Evolutionary conservation across 306 rosid species (phyloP).

Genomic region (Trifolium fragiferum): DNA sequence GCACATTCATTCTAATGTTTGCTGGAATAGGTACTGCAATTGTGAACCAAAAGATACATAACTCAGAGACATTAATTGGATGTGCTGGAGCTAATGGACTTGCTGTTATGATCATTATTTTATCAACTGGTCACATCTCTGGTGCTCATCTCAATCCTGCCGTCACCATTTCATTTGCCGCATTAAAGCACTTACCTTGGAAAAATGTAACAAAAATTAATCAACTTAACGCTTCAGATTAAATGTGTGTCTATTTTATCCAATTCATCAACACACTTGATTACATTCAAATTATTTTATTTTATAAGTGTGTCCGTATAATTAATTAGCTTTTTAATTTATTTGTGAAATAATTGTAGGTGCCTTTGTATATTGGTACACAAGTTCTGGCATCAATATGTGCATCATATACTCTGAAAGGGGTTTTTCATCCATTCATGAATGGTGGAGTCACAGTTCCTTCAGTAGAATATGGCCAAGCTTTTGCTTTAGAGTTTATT

Average conservation of each 20-base stretch:
- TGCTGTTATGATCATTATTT: slow-evolving; percentile 75
- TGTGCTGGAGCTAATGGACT: slow-evolving; percentile 77
- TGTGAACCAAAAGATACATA: slow-evolving; percentile 70
- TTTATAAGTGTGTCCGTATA: background rate
- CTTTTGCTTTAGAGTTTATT: slow-evolving; percentile 82
- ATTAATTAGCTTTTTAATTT: background rate
- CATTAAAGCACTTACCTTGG: slow-evolving; percentile 88
- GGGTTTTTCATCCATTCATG: slow-evolving; percentile 73
- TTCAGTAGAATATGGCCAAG: slow-evolving; percentile 66
- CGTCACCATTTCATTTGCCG: slow-evolving; percentile 85
- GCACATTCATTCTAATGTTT: slow-evolving; percentile 76
- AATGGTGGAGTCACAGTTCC: slow-evolving; percentile 90
- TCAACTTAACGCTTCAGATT: background rate
- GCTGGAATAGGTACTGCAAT: slow-evolving; percentile 77
- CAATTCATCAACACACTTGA: no score
- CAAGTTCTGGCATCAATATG: slow-evolving; percentile 77
- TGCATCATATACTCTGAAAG: slow-evolving; percentile 72
- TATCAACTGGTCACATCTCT: slow-evolving; percentile 86
- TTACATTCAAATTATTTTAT: no score
- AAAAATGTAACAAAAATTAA: slow-evolving; percentile 51
- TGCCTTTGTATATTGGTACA: slow-evolving; percentile 78
- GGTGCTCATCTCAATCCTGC: slow-evolving; percentile 95
- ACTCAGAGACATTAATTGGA: slow-evolving; percentile 70
- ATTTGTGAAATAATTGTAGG: slow-evolving; percentile 50
- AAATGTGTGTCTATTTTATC: no score